Conservation (phyloP, 176 grass and related monocot species). For the Phyllostachys edulis region DNA sequence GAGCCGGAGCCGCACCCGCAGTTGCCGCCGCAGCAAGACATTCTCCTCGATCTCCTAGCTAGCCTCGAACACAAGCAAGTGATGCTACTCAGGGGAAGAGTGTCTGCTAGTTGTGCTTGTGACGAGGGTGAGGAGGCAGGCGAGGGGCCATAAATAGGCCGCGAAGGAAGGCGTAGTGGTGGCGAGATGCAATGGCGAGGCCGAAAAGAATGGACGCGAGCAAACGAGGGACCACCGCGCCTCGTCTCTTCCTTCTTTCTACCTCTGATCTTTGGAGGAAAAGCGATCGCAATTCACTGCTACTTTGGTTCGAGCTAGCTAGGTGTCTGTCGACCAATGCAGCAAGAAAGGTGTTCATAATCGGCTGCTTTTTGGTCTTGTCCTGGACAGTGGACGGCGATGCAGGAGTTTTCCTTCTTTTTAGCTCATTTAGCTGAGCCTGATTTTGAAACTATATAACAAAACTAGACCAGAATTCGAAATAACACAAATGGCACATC, state of each 20-base stretch:
- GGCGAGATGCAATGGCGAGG: background rate
- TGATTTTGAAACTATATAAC: too few species aligned
- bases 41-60: constrained; percentile 3
- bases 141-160: constrained; percentile 47
- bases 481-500: too few species aligned
- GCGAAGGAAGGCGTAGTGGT: background rate
- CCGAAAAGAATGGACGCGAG: constrained; percentile 41
- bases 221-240: constrained; percentile 21
- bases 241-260: background rate
- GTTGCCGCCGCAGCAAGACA: constrained; percentile 89
- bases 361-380: background rate
- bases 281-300: background rate
- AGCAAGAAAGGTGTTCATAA: background rate
- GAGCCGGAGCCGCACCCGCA: constrained; percentile 78
- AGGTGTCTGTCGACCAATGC: background rate
- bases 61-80: background rate
- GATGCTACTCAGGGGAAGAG: background rate
- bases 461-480: too few species aligned
- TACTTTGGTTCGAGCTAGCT: background rate
- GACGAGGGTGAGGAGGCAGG: constrained; percentile 8
- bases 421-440: too few species aligned
- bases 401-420: too few species aligned
- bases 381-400: background rate
- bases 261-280: background rate
- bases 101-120: constrained; percentile 28